Percentiles rank a stretch among this genome's conserved stretches.
These are phyloP conservation scores for Camellia japonica DNA, from an alignment of 148 eudicot species.

Conservation along the genomic window DNA sequence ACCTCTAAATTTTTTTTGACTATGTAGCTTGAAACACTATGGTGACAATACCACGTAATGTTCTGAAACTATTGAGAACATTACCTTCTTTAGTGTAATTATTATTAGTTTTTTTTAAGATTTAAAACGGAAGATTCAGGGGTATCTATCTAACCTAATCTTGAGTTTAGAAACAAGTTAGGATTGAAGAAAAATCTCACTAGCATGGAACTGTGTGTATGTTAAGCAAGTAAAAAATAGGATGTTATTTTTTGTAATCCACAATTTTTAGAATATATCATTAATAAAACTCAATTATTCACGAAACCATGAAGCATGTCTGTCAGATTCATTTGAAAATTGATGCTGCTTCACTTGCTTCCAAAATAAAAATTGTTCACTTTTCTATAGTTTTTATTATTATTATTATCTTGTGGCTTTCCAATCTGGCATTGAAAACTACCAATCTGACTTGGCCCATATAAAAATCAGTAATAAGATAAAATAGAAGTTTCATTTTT, in stretches of 20 bases:
- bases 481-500: constrained; percentile 48
- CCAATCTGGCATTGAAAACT: constrained; percentile 29
- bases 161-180: not conserved
- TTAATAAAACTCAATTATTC: constrained; percentile 6
- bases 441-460: constrained; percentile 10
- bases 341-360: not conserved
- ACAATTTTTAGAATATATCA: constrained; percentile 7
- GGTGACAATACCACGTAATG: too few species aligned
- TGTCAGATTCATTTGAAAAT: not conserved
- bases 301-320: constrained; percentile 6
- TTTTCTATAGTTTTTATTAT: not conserved
- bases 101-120: too few species aligned
- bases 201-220: constrained; percentile 11
- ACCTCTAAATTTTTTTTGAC: too few species aligned
- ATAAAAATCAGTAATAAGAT: constrained; percentile 26
- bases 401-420: not conserved
- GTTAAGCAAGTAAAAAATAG: not conserved
- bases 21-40: too few species aligned
- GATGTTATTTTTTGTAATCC: not conserved
- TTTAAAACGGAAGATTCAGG: not conserved
- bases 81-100: too few species aligned
- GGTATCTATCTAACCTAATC: constrained; percentile 1
- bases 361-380: not conserved
- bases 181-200: not conserved
- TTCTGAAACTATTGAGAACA: too few species aligned